phyloP scores from a whole-genome alignment of 1,139 yeast genomes.

The Candida gigantensis region DNA sequence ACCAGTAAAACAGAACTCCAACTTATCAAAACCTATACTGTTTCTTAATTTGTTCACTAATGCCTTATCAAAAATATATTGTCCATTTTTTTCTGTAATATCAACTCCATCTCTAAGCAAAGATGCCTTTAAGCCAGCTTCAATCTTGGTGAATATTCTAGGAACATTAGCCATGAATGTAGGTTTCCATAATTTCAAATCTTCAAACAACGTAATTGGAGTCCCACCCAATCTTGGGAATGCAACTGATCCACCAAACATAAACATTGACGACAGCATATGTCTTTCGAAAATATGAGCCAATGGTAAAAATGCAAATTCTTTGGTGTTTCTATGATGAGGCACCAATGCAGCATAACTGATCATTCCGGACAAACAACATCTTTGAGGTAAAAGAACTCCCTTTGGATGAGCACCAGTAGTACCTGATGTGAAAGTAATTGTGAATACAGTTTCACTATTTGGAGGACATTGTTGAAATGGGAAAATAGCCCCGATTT shows the following conservation, averaged over 20 bases:
- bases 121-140: conserved; percentile 47
- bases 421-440: conserved; percentile 46
- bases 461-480: conserved; percentile 26
- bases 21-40: conserved; percentile 58
- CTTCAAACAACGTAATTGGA: conserved; percentile 53
- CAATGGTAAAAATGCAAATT: conserved; percentile 31
- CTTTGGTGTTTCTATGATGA: conserved; percentile 16
- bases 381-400: conserved; percentile 34
- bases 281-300: conserved; percentile 46
- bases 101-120: conserved; percentile 33
- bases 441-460: conserved; percentile 34
- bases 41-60: conserved; percentile 54
- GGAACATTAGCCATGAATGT: conserved; percentile 60
- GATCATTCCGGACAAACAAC: conserved; percentile 26
- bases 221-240: conserved; percentile 47
- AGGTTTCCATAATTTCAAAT: conserved; percentile 57
- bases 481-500: conserved; percentile 28
- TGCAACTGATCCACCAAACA: conserved; percentile 41
- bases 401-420: conserved; percentile 46
- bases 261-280: conserved; percentile 28
- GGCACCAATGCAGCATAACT: conserved; percentile 13
- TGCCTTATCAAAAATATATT: conserved; percentile 52
- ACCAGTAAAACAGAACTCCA: conserved; percentile 52
- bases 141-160: conserved; percentile 63
- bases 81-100: too few species aligned